Conservation (phyloP, 2,329 filamentous ascomycete genomes). For the Knufia petricola region DNA sequence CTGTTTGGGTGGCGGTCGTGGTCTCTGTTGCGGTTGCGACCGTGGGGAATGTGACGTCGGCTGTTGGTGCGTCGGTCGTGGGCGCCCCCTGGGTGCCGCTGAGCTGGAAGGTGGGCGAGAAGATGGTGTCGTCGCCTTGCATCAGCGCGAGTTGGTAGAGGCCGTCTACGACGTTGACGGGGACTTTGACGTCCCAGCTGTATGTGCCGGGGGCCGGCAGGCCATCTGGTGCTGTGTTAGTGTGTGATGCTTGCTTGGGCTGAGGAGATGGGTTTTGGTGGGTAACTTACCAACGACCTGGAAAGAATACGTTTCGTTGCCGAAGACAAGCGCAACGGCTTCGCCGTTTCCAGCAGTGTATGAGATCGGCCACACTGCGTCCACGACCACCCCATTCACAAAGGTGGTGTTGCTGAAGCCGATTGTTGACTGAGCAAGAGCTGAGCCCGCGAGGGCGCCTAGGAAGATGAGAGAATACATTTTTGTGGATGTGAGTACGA, state of each 20-base stretch:
- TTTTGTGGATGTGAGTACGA: background rate
- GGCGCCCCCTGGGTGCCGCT: background rate
- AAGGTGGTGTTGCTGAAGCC: conserved; percentile 17
- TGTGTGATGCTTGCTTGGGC: background rate
- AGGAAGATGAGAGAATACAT: conserved; percentile 11
- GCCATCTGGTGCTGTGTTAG: conserved; percentile 2
- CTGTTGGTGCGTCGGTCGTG: background rate
- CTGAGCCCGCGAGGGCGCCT: conserved; percentile 14
- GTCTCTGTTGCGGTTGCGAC: background rate
- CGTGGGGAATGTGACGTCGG: conserved; percentile 3
- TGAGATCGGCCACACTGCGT: conserved; percentile 16
- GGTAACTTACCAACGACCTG: conserved; percentile 16
- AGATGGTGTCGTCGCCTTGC: conserved; percentile 11
- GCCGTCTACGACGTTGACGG: conserved; percentile 15
- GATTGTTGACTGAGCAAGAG: conserved; percentile 14
- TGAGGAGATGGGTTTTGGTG: background rate
- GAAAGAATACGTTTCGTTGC: conserved; percentile 14
- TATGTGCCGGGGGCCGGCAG: conserved; percentile 11
- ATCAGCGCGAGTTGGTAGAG: conserved; percentile 16
- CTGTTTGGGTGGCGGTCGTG: background rate
- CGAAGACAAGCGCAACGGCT: conserved; percentile 16
- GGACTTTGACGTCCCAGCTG: conserved; percentile 16
- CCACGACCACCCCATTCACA: conserved; percentile 12
- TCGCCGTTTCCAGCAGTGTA: conserved; percentile 16
- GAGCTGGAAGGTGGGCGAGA: background rate